Percentiles rank a stretch among this genome's conserved stretches.
phyloP scores from a whole-genome alignment of 176 grass and related monocot species.

The Triticum monococcum region DNA sequence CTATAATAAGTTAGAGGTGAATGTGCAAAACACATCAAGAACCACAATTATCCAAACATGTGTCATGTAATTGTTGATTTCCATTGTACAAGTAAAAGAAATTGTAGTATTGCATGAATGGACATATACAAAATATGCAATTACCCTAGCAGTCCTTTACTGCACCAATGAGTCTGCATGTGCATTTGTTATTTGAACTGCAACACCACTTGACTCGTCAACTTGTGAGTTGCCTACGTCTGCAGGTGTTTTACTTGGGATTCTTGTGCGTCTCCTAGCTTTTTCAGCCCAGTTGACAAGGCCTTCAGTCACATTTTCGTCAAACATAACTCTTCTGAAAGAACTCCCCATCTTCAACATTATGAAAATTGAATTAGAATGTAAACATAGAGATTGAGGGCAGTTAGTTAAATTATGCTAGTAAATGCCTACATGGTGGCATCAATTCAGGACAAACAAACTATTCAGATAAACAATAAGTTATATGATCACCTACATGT shows the following conservation, averaged over 20 bases:
- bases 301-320: constrained; percentile 52
- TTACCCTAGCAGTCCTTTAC: constrained; percentile 30
- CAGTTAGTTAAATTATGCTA: not conserved
- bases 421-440: not conserved
- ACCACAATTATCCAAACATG: not conserved
- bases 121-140: not conserved
- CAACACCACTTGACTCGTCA: not conserved
- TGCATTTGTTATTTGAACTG: constrained; percentile 43
- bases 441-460: not conserved
- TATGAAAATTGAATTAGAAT: not conserved
- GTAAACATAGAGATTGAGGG: not conserved
- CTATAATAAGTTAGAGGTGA: not conserved
- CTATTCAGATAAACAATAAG: not conserved
- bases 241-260: not conserved
- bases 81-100: not conserved
- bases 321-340: constrained; percentile 74
- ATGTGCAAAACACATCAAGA: not conserved
- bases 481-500: not conserved
- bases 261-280: constrained; percentile 29
- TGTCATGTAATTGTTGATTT: not conserved
- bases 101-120: not conserved
- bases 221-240: not conserved
- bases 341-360: constrained; percentile 74
- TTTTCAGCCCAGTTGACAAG: constrained; percentile 54
- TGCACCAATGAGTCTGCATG: not conserved